Conservation (phyloP, 352 stramenopile species). For the Blastocystis sp. region DNA sequence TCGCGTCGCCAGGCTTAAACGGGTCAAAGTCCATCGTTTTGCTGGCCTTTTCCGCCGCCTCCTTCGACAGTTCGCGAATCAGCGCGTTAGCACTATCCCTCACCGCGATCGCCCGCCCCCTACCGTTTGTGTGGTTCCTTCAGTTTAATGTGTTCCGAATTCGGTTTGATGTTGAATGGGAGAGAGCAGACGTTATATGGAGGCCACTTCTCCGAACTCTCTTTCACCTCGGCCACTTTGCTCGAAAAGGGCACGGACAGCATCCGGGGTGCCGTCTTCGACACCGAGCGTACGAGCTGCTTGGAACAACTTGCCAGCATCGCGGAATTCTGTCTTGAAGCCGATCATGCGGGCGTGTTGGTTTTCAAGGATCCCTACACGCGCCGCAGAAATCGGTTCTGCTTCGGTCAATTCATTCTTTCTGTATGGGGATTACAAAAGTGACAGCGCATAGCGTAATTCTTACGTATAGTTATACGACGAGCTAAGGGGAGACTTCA, state of each 20-base stretch:
- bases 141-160: conserved; percentile 64
- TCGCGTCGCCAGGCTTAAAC: conserved; percentile 52
- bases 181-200: conserved; percentile 69
- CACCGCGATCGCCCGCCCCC: not conserved
- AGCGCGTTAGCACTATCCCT: conserved; percentile 48
- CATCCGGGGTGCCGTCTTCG: not conserved
- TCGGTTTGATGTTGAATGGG: conserved; percentile 67
- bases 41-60: conserved; percentile 35
- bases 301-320: conserved; percentile 38
- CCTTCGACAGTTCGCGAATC: conserved; percentile 54
- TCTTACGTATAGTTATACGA: not conserved
- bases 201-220: conserved; percentile 50
- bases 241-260: conserved; percentile 28
- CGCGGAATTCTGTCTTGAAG: not conserved
- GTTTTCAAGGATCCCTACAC: conserved; percentile 29
- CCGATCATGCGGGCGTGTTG: not conserved
- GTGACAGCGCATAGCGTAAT: not conserved
- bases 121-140: conserved; percentile 64
- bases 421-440: not conserved
- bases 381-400: not conserved
- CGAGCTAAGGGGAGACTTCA: conserved; percentile 26
- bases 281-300: not conserved
- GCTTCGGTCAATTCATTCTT: not conserved
- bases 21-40: conserved; percentile 63
- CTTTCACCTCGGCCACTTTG: not conserved